A percentile compares a stretch with the other conserved stretches of the same genome.
phyloP scores from a whole-genome alignment of 805 yeast genomes.

The Lachancea fermentati region DNA sequence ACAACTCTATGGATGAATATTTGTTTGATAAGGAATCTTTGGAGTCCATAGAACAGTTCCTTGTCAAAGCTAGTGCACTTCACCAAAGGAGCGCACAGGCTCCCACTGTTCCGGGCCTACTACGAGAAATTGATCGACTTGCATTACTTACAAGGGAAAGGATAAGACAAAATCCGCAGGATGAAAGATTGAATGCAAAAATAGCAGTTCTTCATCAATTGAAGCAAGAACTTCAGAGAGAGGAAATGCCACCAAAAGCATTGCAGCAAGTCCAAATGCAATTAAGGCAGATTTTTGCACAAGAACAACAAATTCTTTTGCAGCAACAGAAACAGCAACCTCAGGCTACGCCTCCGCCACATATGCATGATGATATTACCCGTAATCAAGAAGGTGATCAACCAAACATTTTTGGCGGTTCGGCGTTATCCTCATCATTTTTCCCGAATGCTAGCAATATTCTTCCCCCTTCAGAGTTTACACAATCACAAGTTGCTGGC shows the following conservation, averaged over 20 bases:
- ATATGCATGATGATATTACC: slow-evolving; percentile 13
- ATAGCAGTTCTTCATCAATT: slow-evolving; percentile 33
- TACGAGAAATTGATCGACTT: slow-evolving; percentile 34
- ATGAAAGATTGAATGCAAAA: slow-evolving; percentile 30
- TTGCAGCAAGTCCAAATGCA: slow-evolving; percentile 36
- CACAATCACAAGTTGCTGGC: not conserved
- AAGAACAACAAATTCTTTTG: slow-evolving; percentile 31
- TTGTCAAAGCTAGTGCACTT: slow-evolving; percentile 52
- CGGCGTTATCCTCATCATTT: slow-evolving; percentile 7
- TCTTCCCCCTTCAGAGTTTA: slow-evolving; percentile 6
- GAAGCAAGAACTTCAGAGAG: slow-evolving; percentile 32
- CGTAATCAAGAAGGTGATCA: slow-evolving; percentile 1
- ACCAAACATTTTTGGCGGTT: slow-evolving; percentile 4
- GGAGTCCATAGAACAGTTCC: slow-evolving; percentile 65
- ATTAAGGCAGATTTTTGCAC: slow-evolving; percentile 36
- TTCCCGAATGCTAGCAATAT: slow-evolving; percentile 8
- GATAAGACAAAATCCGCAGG: slow-evolving; percentile 27
- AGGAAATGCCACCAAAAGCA: slow-evolving; percentile 29
- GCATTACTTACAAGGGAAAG: slow-evolving; percentile 33
- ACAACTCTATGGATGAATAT: slow-evolving; percentile 39
- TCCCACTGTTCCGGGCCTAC: slow-evolving; percentile 26
- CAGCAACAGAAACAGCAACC: slow-evolving; percentile 25
- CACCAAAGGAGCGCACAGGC: slow-evolving; percentile 30
- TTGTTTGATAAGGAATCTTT: slow-evolving; percentile 69
- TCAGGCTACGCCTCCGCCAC: slow-evolving; percentile 13